phyloP scores from a whole-genome alignment of 2,329 filamentous ascomycete genomes.

The Penicillium freii region DNA sequence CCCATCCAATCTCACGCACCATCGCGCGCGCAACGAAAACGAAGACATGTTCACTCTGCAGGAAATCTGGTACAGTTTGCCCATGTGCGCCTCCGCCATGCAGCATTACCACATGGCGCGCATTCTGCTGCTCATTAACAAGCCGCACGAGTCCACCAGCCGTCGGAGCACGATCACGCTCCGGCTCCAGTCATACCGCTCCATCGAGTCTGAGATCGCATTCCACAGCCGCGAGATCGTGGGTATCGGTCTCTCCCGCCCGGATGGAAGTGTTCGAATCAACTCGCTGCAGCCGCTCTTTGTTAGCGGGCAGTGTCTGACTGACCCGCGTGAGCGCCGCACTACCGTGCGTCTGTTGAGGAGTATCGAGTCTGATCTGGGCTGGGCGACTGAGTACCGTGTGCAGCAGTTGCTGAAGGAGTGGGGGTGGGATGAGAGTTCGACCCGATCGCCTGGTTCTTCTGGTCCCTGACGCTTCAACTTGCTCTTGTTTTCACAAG shows the following conservation, averaged over 20 bases:
- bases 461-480: conserved; percentile 7
- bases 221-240: conserved; percentile 62
- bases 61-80: conserved; percentile 64
- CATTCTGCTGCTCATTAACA: conserved; percentile 44
- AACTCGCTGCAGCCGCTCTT: conserved; percentile 62
- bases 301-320: conserved; percentile 61
- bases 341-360: conserved; percentile 56
- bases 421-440: conserved; percentile 38
- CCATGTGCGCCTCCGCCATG: conserved; percentile 64
- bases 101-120: conserved; percentile 48
- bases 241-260: conserved; percentile 57
- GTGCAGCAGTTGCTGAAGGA: conserved; percentile 52
- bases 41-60: conserved; percentile 45
- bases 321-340: conserved; percentile 53
- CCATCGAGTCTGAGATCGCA: conserved; percentile 55
- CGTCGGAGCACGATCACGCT: conserved; percentile 53
- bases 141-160: conserved; percentile 45
- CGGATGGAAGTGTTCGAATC: conserved; percentile 58
- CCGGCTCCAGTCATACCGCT: conserved; percentile 58
- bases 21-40: conserved; percentile 27
- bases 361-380: conserved; percentile 62
- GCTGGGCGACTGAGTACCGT: conserved; percentile 63
- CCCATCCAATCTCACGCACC: conserved; percentile 28
- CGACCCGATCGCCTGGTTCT: conserved; percentile 7
- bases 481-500: not conserved